Evolutionary conservation across 805 yeast genomes (phyloP), one percentile per base, ranked within the genome.

Genomic region (Hanseniaspora hatyaiensis): DNA sequence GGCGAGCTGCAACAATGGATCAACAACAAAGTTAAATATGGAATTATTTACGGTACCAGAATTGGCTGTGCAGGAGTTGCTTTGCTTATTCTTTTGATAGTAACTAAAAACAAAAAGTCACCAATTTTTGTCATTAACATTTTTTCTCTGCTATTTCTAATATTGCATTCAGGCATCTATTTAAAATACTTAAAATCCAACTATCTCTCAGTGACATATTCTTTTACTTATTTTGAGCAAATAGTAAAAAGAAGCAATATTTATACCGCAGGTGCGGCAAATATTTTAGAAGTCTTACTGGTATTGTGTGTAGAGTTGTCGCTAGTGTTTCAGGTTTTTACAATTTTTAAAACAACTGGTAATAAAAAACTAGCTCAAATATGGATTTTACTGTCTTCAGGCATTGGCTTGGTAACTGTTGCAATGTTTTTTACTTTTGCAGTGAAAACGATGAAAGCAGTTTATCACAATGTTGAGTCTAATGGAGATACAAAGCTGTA

Each of bases 91-190:
- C 62, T 78, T 36, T 68, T 72, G 55, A 59, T 78, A 50, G 62
- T 73, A 6, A 68, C 76, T 1, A 72, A 70, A 47, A 74, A 72
- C 50, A 75, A 70, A 54, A 70, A 62, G 19, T 75, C 88, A 0
- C 83, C 87, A 6, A 74, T 86, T 24, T 89, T 85, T 60, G 60
- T 78, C n/a, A 63, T 86, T 38, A 87, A 88, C 61, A 78, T 78
- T 58, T 43, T 69, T 2, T 74, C 82, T 29, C 65, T 89, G 45
- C 42, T 74, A 2, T 58, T 77, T 4, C 63, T 80, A 46, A 60
- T 80, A 4, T 49, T 86, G 13, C 80, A 82, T 46, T 74, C 87
- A 1, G 71, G 74, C 2, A 62, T 87, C 5, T 78, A 72, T 62
- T 55, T 82, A 24, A 69, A 64, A 11, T 77, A 78, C 53, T 58